Evolutionary conservation across 106 monocot genomes (phyloP).

Genomic region (Dendrobium nobile): DNA sequence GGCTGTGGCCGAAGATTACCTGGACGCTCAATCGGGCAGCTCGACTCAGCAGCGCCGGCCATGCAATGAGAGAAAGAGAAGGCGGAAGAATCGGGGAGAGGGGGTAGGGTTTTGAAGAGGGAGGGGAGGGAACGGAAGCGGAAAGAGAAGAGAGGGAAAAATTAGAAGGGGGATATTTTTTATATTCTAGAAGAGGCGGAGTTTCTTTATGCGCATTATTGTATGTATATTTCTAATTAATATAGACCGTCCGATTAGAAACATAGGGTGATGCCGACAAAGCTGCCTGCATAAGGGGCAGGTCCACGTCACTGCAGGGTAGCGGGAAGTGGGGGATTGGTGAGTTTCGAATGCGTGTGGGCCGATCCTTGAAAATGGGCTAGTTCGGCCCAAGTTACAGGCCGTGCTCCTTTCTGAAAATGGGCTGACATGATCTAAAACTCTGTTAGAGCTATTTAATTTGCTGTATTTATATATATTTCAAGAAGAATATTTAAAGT

Average conservation of each 20-base stretch:
- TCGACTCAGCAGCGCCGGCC: background rate
- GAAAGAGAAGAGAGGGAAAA: slow-evolving; percentile 9
- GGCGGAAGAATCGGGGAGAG: background rate
- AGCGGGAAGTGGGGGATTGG: background rate
- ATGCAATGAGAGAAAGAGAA: background rate
- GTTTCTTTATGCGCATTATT: background rate
- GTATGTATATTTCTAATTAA: background rate
- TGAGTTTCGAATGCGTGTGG: background rate
- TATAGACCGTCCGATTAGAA: background rate
- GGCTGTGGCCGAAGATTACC: background rate
- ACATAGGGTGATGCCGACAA: background rate
- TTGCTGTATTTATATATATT: too few relatives aligned
- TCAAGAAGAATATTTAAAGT: too few relatives aligned
- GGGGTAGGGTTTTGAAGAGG: slow-evolving; percentile 7
- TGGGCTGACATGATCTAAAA: too few relatives aligned
- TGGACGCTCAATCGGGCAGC: background rate
- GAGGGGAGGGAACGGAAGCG: slow-evolving; percentile 3
- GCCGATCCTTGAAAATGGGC: too few relatives aligned
- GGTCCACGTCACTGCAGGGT: background rate
- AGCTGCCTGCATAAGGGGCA: background rate
- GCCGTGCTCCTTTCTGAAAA: too few relatives aligned
- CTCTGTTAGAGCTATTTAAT: too few relatives aligned
- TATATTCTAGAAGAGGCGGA: background rate
- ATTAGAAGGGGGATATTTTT: background rate
- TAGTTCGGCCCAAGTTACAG: too few relatives aligned